Conservation (phyloP, 1,284 basidiomycete species). For the Gomphus bonarii region DNA sequence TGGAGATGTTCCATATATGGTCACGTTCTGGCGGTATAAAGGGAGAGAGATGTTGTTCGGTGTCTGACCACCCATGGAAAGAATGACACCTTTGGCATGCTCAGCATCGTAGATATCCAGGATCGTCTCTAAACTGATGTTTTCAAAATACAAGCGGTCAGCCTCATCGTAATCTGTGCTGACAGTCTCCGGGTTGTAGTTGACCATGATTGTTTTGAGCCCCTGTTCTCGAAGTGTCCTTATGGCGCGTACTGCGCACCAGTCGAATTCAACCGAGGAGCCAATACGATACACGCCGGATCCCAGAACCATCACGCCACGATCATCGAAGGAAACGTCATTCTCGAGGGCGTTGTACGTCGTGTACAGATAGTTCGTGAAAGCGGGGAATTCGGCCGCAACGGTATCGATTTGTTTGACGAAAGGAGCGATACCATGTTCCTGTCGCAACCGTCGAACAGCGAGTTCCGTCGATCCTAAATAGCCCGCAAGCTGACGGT, state of each 20-base stretch:
- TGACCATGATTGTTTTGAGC: constrained; percentile 98
- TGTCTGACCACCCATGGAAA: constrained; percentile 95
- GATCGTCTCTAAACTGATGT: constrained; percentile 94
- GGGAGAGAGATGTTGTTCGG: constrained; percentile 98
- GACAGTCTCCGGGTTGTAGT: constrained; percentile 99
- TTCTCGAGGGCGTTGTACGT: constrained; percentile 95
- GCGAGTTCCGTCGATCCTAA: constrained; percentile 85
- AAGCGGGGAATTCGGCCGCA: constrained; percentile 96
- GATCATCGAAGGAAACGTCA: constrained; percentile 82
- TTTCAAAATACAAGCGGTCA: constrained; percentile 97
- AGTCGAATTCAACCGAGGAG: constrained; percentile 98
- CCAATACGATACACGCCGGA: constrained; percentile 99
- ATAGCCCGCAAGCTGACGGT: constrained; percentile 77
- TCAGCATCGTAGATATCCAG: constrained; percentile 96
- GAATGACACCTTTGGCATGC: constrained; percentile 81
- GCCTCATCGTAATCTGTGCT: constrained; percentile 99
- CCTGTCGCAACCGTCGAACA: constrained; percentile 79
- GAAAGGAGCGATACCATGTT: constrained; percentile 77
- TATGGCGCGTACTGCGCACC: constrained; percentile 98
- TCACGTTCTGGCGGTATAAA: constrained; percentile 90
- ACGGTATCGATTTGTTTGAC: constrained; percentile 99
- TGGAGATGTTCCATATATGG: constrained; percentile 96
- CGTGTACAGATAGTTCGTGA: constrained; percentile 98
- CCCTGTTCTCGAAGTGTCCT: constrained; percentile 90
- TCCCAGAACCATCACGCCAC: constrained; percentile 94